phyloP scores from a whole-genome alignment of 1,284 basidiomycete species.

The Trametes polyzona region DNA sequence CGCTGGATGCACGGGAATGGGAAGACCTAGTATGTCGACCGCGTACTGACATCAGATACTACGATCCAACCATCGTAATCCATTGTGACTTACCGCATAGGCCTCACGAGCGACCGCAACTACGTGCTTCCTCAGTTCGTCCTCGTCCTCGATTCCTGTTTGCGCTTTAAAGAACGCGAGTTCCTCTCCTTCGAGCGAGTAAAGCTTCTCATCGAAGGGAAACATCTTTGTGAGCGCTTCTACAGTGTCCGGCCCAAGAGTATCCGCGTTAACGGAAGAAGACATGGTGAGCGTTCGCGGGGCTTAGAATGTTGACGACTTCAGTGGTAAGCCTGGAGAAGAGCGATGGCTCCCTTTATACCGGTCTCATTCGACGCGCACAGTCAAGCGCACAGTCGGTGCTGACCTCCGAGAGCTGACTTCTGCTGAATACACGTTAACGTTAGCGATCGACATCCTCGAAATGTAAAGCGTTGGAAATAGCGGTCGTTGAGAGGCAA shows the following conservation, averaged over 20 bases:
- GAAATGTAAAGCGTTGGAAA: too few species aligned
- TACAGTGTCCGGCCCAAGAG: not conserved
- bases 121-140: constrained; percentile 48
- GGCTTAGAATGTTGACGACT: too few species aligned
- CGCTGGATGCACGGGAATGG: constrained; percentile 39
- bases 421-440: too few species aligned
- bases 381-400: not conserved
- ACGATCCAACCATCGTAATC: too few species aligned
- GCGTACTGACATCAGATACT: too few species aligned
- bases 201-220: constrained; percentile 23
- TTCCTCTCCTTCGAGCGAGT: constrained; percentile 33
- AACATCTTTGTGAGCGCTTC: not conserved
- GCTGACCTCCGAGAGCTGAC: not conserved
- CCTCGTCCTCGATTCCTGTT: constrained; percentile 44
- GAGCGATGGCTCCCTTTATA: too few species aligned
- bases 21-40: too few species aligned
- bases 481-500: too few species aligned
- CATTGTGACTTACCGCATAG: constrained; percentile 38
- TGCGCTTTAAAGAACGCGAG: constrained; percentile 42
- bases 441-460: too few species aligned
- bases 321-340: too few species aligned
- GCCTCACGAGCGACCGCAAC: constrained; percentile 46
- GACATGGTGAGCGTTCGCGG: too few species aligned
- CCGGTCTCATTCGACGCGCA: not conserved
- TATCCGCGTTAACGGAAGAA: too few species aligned